Base-by-base conservation (phyloP, 345 rosid species). In the Hibiscus trionum region DNA sequence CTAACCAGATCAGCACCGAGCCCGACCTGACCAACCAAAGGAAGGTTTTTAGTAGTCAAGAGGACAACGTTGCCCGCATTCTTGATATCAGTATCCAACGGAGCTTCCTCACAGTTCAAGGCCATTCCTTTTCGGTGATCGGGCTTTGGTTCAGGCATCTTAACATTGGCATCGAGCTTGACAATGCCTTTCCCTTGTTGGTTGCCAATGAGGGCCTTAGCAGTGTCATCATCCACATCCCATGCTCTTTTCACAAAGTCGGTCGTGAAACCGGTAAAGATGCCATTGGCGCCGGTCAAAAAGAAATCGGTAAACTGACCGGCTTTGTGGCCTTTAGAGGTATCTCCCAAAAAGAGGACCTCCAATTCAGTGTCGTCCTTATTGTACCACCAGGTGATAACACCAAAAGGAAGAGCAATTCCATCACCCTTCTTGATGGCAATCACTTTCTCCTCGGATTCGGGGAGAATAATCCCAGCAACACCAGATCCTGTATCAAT, bases 331-430 rank as follows among this genome's bases (percentile, higher is more conserved):
- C 83, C 94, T 70, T 83, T 90, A 21, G 87, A 80, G 10, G 98
- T 93, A 67, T 91, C 93, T 0, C 98, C 98, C 64, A 91, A 79
- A 76, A 93, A 88, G 50, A 93, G 37, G 91, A 93, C 82, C 12
- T 90, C 88, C 11, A 94, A 78, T 58, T 86, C 90, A 17, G 91
- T 86, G 82, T 90, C 97, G 15, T 85, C 93, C 15, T 85, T 86
- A 82, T 86, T 94, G 66, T 87, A 88, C 90, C 93, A 94, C 98
- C 98, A 94, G 58, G 97, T 85, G 5, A 88, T 90, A 6, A 87
- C 93, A 39, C 97, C 98, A n/a, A 94, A 94, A 3, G 97, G 96
- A 61, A 91, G 79, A 53, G 97, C 98, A 72, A 91, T 87, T 5
- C 96, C 86, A 53, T 94, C 98, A 1, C 98, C 97, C 80, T 84